These are phyloP conservation scores for Calonectria montana DNA, from an alignment of 2,329 filamentous ascomycete genomes.

Conservation along the genomic window DNA sequence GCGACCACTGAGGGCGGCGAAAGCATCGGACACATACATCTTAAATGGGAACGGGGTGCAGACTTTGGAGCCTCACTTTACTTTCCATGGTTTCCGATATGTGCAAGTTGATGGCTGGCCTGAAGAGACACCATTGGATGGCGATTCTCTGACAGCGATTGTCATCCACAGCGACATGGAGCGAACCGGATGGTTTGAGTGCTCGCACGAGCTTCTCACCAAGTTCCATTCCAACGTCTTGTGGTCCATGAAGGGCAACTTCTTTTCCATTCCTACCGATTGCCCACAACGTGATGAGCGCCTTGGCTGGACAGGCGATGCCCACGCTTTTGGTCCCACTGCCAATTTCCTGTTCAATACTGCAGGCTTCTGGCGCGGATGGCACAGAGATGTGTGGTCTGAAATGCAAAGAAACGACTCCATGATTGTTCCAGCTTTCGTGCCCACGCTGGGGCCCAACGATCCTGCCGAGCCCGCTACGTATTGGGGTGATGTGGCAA, in stretches of 20 bases:
- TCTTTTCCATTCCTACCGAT: slow-evolving; percentile 67
- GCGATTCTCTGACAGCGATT: slow-evolving; percentile 41
- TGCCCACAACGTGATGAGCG: slow-evolving; percentile 67
- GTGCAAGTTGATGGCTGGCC: slow-evolving; percentile 24
- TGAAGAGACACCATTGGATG: slow-evolving; percentile 23
- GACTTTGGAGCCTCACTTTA: slow-evolving; percentile 17
- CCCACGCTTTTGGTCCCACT: slow-evolving; percentile 61
- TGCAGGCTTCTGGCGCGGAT: slow-evolving; percentile 53
- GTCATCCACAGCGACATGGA: slow-evolving; percentile 64
- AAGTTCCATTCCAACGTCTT: slow-evolving; percentile 64
- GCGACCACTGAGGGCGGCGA: slow-evolving; percentile 7
- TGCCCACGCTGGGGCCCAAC: not conserved
- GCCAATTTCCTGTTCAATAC: slow-evolving; percentile 66
- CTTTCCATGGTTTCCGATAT: slow-evolving; percentile 21
- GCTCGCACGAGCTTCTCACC: slow-evolving; percentile 64
- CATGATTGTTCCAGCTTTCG: slow-evolving; percentile 18
- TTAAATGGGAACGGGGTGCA: slow-evolving; percentile 6
- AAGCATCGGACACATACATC: not conserved
- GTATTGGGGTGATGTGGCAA: slow-evolving; percentile 29
- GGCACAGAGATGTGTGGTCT: slow-evolving; percentile 32
- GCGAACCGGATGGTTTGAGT: slow-evolving; percentile 61
- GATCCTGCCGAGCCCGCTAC: not conserved
- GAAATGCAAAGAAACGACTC: slow-evolving; percentile 24
- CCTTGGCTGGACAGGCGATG: slow-evolving; percentile 64
- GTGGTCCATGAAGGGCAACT: slow-evolving; percentile 70